A percentile compares a stretch with the other conserved stretches of the same genome.
Conservation (phyloP, 1,139 yeast species). For the Magnusiomyces clavatus region DNA sequence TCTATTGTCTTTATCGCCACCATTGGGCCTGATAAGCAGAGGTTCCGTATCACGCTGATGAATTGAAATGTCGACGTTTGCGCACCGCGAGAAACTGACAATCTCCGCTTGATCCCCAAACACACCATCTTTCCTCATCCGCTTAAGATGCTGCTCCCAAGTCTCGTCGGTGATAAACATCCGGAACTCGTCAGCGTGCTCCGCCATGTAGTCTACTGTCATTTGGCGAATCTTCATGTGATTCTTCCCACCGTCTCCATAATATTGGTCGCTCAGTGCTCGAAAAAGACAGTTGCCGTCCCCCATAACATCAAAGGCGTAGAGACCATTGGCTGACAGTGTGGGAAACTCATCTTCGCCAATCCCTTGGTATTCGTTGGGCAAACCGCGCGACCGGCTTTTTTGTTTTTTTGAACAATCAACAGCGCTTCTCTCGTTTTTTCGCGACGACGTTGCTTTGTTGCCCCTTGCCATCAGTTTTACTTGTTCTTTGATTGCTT, state of each 20-base stretch:
- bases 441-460: not conserved
- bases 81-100: conserved; percentile 35
- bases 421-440: not conserved
- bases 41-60: conserved; percentile 30
- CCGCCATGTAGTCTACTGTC: conserved; percentile 30
- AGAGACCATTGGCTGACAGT: conserved; percentile 29
- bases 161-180: conserved; percentile 29
- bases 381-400: not conserved
- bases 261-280: conserved; percentile 36
- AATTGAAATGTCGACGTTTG: conserved; percentile 29
- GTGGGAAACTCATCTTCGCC: conserved; percentile 31
- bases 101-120: conserved; percentile 38
- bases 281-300: conserved; percentile 40
- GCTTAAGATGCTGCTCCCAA: conserved; percentile 30
- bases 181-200: conserved; percentile 26
- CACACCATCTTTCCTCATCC: conserved; percentile 35
- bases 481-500: not conserved
- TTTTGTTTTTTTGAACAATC: not conserved
- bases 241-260: conserved; percentile 31
- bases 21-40: conserved; percentile 3
- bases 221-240: conserved; percentile 28
- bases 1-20: not conserved
- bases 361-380: not conserved
- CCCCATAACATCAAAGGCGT: conserved; percentile 34
- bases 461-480: not conserved